Conservation (phyloP, 2,329 filamentous ascomycete genomes). For the Aspergillus eucalypticola region DNA sequence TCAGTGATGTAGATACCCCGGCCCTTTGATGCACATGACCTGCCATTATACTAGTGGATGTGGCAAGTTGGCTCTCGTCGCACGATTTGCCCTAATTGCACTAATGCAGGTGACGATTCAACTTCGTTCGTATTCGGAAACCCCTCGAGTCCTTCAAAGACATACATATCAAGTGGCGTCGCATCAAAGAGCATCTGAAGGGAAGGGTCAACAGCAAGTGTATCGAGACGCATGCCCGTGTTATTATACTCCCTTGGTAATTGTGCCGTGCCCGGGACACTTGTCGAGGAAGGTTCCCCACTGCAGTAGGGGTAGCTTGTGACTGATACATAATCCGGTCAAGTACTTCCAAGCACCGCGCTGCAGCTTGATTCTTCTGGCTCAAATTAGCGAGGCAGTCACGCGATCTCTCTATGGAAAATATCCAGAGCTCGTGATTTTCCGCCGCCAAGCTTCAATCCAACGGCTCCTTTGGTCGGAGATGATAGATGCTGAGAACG, state of each 20-base stretch:
- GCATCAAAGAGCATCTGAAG: slow-evolving; percentile 22
- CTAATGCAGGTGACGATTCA: background rate
- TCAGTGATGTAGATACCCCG: too few species aligned
- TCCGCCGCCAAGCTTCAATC: background rate
- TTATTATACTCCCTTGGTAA: background rate
- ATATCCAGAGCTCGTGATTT: slow-evolving; percentile 16
- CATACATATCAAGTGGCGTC: slow-evolving; percentile 12
- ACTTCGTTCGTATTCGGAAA: slow-evolving; percentile 16
- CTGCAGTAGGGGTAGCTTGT: background rate
- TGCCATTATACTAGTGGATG: too few species aligned
- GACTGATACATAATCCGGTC: slow-evolving; percentile 13
- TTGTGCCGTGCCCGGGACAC: background rate
- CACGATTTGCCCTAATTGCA: too few species aligned
- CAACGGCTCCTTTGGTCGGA: slow-evolving; percentile 1
- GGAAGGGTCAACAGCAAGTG: slow-evolving; percentile 17
- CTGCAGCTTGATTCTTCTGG: slow-evolving; percentile 15
- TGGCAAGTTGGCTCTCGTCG: too few species aligned
- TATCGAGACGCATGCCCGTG: background rate
- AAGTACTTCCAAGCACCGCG: slow-evolving; percentile 16
- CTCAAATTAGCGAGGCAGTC: slow-evolving; percentile 16
- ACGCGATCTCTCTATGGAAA: slow-evolving; percentile 13
- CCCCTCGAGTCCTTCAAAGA: slow-evolving; percentile 18
- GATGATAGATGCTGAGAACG: slow-evolving; percentile 20
- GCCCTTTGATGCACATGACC: too few species aligned
- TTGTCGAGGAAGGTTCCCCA: background rate